A percentile compares a stretch with the other conserved stretches of the same genome.
Evolutionary conservation across 2,329 filamentous ascomycete species (phyloP).

Genomic region (Alternaria arbusti): DNA sequence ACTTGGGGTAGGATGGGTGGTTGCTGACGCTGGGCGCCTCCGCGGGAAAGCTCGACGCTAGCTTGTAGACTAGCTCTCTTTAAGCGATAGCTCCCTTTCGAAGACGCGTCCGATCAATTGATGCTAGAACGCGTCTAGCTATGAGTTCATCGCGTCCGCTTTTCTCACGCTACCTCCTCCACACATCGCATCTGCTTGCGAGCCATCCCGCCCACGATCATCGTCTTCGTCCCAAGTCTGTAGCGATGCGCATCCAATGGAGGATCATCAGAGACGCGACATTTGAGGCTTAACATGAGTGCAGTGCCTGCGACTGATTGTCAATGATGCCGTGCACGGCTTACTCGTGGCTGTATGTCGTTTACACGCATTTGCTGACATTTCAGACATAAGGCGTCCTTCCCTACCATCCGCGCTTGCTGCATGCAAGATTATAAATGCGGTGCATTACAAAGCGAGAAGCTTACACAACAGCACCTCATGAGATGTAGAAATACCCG

Average conservation of each 20-base stretch:
- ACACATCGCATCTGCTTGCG: neutral
- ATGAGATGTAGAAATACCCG: neutral
- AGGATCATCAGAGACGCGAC: neutral
- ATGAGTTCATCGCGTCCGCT: neutral
- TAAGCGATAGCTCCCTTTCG: neutral
- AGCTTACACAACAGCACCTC: neutral
- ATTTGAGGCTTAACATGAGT: neutral
- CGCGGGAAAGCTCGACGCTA: neutral
- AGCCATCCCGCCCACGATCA: rapidly evolving
- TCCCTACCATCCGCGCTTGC: neutral
- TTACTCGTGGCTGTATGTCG: neutral
- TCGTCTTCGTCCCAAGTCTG: neutral
- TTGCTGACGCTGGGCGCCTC: neutral
- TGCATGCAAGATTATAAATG: slow-evolving; percentile 4
- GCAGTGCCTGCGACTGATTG: neutral
- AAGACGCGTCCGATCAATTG: neutral
- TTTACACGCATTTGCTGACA: neutral
- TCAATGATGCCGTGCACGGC: neutral
- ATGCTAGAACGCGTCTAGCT: neutral
- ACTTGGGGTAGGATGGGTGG: neutral
- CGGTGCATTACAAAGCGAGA: neutral
- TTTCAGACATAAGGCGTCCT: neutral
- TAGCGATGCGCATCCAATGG: neutral
- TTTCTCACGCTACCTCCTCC: neutral
- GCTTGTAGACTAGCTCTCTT: neutral